Evolutionary conservation across 192 early-diverging fungal species (phyloP).

Genomic region (Backusella australiensis): DNA sequence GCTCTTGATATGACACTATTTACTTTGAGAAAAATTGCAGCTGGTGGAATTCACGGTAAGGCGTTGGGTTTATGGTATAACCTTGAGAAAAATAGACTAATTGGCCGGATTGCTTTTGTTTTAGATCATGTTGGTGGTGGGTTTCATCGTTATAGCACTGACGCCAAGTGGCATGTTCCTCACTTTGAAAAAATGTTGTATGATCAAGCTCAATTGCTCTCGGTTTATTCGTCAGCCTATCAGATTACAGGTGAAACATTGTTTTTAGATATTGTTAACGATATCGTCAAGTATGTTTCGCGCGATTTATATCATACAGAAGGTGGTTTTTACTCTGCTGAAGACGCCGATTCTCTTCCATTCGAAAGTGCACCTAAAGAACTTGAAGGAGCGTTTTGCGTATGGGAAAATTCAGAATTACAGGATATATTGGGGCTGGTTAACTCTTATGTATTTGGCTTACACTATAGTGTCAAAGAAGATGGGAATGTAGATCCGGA

Average conservation of each 20-base stretch:
- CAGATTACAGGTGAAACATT: slow-evolving; percentile 45
- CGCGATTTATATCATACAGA: slow-evolving; percentile 45
- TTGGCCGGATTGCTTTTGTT: background rate
- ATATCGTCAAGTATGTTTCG: slow-evolving; percentile 56
- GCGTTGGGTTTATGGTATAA: background rate
- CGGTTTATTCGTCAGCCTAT: slow-evolving; percentile 44
- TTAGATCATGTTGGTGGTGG: slow-evolving; percentile 49
- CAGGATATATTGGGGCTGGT: slow-evolving; percentile 31
- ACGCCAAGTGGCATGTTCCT: slow-evolving; percentile 53
- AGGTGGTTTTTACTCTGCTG: slow-evolving; percentile 62
- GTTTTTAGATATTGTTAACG: slow-evolving; percentile 43
- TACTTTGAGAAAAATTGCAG: slow-evolving; percentile 42
- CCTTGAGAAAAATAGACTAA: background rate
- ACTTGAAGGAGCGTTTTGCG: slow-evolving; percentile 64
- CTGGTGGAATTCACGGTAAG: slow-evolving; percentile 47
- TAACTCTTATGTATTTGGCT: slow-evolving; percentile 42
- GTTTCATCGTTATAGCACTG: slow-evolving; percentile 44
- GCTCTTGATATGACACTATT: slow-evolving; percentile 40
- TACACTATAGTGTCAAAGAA: slow-evolving; percentile 47
- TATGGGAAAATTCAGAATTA: slow-evolving; percentile 57
- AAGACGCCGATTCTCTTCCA: slow-evolving; percentile 65
- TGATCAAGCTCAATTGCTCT: slow-evolving; percentile 64
- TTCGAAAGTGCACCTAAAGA: slow-evolving; percentile 38
- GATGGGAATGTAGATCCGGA: slow-evolving; percentile 52
- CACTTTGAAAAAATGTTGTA: slow-evolving; percentile 77